Evolutionary conservation across 176 grass and related monocot genomes (phyloP).

Genomic region (Eragrostis curvula): DNA sequence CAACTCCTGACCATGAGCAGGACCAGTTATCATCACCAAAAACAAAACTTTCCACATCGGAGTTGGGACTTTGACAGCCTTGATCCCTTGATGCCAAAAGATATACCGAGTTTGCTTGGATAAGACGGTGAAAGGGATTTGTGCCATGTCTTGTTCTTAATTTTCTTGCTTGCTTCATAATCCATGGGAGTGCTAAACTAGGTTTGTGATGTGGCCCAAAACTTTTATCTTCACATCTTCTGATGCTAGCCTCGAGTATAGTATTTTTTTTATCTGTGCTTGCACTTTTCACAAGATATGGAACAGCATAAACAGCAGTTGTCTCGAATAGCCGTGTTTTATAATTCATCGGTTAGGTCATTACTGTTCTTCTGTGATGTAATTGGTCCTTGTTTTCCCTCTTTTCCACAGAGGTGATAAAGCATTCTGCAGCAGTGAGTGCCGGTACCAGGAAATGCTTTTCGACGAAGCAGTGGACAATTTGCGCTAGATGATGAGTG

Average conservation of each 20-base stretch:
- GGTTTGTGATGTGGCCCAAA: constrained; percentile 39
- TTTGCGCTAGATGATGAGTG: constrained; percentile 40
- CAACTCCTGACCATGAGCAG: constrained; percentile 46
- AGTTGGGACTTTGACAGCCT: constrained; percentile 31
- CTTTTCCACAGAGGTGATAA: constrained; percentile 60
- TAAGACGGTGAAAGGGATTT: constrained; percentile 53
- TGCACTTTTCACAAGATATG: constrained; percentile 30
- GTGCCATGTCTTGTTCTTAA: constrained; percentile 36
- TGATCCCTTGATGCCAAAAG: constrained; percentile 40
- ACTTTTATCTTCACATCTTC: constrained; percentile 43
- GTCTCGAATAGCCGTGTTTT: constrained; percentile 15
- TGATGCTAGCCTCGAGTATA: constrained; percentile 49
- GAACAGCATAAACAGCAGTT: constrained; percentile 25
- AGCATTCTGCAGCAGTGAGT: constrained; percentile 76
- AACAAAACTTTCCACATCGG: constrained; percentile 34
- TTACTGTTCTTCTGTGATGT: constrained; percentile 36
- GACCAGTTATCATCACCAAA: constrained; percentile 40
- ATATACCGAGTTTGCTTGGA: constrained; percentile 34
- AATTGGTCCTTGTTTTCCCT: background rate
- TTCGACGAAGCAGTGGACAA: constrained; percentile 51
- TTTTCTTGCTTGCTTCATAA: constrained; percentile 32
- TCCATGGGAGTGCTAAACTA: constrained; percentile 33
- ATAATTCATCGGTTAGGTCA: constrained; percentile 35
- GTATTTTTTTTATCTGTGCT: constrained; percentile 1
- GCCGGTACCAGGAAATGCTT: constrained; percentile 61